These are phyloP conservation scores for Xylaria palmicola DNA, from an alignment of 495 filamentous ascomycete genomes.

Conservation along the genomic window DNA sequence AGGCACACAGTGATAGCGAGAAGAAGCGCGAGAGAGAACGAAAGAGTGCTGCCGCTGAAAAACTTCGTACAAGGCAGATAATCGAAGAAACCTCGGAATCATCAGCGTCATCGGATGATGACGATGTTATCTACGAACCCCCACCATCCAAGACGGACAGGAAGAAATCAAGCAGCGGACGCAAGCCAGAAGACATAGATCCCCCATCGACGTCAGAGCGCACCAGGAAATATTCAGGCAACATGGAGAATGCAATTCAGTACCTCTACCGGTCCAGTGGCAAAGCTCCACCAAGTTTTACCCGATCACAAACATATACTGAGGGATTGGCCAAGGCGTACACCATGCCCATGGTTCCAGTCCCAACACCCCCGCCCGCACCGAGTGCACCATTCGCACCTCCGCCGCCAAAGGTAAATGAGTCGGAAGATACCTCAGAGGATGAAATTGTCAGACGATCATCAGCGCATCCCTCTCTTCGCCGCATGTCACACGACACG, in stretches of 20 bases:
- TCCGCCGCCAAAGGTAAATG: constrained; percentile 18
- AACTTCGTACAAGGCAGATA: constrained; percentile 32
- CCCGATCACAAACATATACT: constrained; percentile 30
- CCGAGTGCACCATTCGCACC: constrained; percentile 20
- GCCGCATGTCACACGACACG: constrained; percentile 43
- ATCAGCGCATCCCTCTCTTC: constrained; percentile 29
- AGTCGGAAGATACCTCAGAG: constrained; percentile 20
- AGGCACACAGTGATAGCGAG: constrained; percentile 34
- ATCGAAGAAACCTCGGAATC: constrained; percentile 29
- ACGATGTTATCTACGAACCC: constrained; percentile 25
- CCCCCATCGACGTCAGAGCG: constrained; percentile 20
- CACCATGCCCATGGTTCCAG: constrained; percentile 36
- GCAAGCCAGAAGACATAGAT: constrained; percentile 34
- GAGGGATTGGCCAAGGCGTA: constrained; percentile 23
- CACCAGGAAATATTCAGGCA: constrained; percentile 26
- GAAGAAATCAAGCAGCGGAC: constrained; percentile 41
- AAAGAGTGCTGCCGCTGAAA: constrained; percentile 30
- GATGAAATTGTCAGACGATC: constrained; percentile 31
- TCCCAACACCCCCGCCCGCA: constrained; percentile 32
- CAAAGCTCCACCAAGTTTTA: constrained; percentile 21
- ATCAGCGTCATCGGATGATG: constrained; percentile 28
- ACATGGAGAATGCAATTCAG: constrained; percentile 24
- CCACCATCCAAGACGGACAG: constrained; percentile 34
- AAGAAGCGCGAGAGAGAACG: constrained; percentile 29
- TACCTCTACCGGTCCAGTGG: constrained; percentile 29